Percentiles rank a stretch among this genome's conserved stretches.
phyloP scores from a whole-genome alignment of 78 protist genomes.

The Dictyostelium purpureum region DNA sequence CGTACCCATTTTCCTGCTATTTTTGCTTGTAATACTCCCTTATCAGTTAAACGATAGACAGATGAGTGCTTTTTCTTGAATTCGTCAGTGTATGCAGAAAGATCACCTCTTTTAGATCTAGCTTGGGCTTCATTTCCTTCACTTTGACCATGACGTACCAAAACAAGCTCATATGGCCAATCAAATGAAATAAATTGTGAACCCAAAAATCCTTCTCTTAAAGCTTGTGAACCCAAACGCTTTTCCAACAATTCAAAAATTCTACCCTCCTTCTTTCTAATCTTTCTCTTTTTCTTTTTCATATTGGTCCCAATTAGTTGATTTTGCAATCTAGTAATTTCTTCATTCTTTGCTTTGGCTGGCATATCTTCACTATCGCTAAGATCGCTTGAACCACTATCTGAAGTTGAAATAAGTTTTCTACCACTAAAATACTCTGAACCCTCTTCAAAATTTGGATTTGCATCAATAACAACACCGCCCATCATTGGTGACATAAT shows the following conservation, averaged over 20 bases:
- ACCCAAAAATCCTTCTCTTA: not conserved
- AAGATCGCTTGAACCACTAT: slow-evolving; percentile 33
- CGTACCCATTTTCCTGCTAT: slow-evolving; percentile 77
- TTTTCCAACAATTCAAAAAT: slow-evolving; percentile 47
- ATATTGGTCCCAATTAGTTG: not conserved
- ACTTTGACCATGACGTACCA: slow-evolving; percentile 80
- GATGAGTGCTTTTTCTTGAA: slow-evolving; percentile 78
- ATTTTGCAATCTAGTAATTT: not conserved
- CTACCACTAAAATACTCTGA: slow-evolving; percentile 47
- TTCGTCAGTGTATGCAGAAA: slow-evolving; percentile 77
- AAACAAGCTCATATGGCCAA: slow-evolving; percentile 78
- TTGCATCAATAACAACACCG: not conserved
- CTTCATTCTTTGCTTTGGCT: not conserved
- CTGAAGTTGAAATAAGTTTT: not conserved
- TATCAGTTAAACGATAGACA: slow-evolving; percentile 79
- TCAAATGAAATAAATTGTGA: slow-evolving; percentile 29
- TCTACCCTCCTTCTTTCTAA: slow-evolving; percentile 32
- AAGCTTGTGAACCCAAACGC: slow-evolving; percentile 17
- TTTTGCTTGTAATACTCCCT: slow-evolving; percentile 79
- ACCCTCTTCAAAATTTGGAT: not conserved
- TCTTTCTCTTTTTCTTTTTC: not conserved
- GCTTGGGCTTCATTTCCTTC: slow-evolving; percentile 82
- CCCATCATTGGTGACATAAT: slow-evolving; percentile 7
- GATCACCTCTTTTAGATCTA: slow-evolving; percentile 77
- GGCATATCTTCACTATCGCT: slow-evolving; percentile 30